Conservation (phyloP, 352 stramenopile species). For the Thalassiosira exigua region DNA sequence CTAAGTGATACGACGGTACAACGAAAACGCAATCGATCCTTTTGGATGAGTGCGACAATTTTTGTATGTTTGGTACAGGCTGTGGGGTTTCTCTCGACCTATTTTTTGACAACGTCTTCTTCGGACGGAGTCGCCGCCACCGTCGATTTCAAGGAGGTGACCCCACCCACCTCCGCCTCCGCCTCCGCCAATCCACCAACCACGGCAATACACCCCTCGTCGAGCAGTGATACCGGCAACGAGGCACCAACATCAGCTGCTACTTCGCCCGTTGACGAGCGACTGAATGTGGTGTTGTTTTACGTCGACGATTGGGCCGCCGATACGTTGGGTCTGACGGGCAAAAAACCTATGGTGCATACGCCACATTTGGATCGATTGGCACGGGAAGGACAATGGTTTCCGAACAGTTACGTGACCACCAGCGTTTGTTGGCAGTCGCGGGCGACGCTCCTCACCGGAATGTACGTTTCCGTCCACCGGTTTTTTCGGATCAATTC, state of each 20-base stretch:
- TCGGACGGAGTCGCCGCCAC: neutral
- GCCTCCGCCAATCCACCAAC: too few species aligned
- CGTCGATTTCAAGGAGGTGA: neutral
- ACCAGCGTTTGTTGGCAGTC: constrained; percentile 79
- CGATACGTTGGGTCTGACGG: constrained; percentile 57
- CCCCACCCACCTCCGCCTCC: too few species aligned
- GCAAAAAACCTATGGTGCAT: constrained; percentile 64
- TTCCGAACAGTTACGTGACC: constrained; percentile 80
- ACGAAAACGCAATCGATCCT: too few species aligned
- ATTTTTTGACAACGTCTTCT: too few species aligned
- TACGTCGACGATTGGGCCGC: constrained; percentile 81
- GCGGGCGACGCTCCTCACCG: constrained; percentile 66
- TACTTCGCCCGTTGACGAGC: neutral
- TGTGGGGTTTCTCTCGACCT: too few species aligned
- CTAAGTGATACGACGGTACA: too few species aligned
- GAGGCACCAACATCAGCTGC: neutral
- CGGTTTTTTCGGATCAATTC: too few species aligned
- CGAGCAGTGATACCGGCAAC: neutral
- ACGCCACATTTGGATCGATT: constrained; percentile 74
- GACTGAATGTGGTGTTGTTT: constrained; percentile 82
- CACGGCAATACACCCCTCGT: too few species aligned
- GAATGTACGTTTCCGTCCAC: constrained; percentile 64
- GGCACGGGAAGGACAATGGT: constrained; percentile 69
- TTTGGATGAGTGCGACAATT: too few species aligned
- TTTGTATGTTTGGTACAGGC: too few species aligned